Evolutionary conservation across 108 stramenopile genomes (phyloP).

Genomic region (Skeletonema tropicum): DNA sequence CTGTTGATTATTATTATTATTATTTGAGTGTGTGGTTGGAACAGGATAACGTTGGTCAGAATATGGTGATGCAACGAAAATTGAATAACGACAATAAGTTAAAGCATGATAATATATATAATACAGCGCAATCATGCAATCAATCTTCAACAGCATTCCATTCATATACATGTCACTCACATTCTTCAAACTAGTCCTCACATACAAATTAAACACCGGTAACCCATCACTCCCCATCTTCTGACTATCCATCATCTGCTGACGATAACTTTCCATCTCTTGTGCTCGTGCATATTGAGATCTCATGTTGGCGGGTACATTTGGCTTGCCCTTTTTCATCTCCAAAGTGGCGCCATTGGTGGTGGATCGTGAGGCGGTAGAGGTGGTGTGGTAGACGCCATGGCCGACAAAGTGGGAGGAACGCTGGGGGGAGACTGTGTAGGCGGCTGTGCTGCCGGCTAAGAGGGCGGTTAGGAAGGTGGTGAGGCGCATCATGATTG

Average conservation of each 20-base stretch:
- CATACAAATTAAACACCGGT: constrained; percentile 86
- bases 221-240: constrained; percentile 77
- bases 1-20: constrained; percentile 19
- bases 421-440: constrained; percentile 16
- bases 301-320: constrained; percentile 81
- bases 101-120: too few species aligned
- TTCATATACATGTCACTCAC: constrained; percentile 47
- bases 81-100: background rate
- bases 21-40: background rate
- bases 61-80: background rate
- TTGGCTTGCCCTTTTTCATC: constrained; percentile 89
- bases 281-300: constrained; percentile 68
- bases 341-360: constrained; percentile 2
- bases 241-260: constrained; percentile 73
- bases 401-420: constrained; percentile 33
- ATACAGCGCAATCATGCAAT: too few species aligned
- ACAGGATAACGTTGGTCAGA: background rate
- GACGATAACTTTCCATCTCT: constrained; percentile 67
- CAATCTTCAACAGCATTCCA: too few species aligned
- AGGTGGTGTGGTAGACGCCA: constrained; percentile 8
- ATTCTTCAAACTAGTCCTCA: constrained; percentile 73
- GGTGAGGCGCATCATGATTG: constrained; percentile 24
- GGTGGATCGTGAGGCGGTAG: background rate
- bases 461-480: constrained; percentile 13
- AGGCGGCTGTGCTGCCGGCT: constrained; percentile 1